These are phyloP conservation scores for Kwoniella shivajii DNA, from an alignment of 1,284 basidiomycete species.

Conservation along the genomic window DNA sequence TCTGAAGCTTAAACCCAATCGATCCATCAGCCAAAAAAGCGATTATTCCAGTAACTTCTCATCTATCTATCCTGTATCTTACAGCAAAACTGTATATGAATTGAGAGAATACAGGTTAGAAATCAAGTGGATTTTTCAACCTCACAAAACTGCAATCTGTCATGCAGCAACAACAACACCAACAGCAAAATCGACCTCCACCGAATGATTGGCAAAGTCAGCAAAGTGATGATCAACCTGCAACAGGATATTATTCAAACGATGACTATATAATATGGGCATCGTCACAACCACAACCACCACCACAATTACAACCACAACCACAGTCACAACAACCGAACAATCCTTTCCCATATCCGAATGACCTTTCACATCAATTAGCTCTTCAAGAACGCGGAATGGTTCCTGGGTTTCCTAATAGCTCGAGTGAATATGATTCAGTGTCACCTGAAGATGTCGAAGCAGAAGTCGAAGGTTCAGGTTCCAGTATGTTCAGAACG, in stretches of 20 bases:
- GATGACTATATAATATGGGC: background rate
- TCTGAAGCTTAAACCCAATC: too few relatives aligned
- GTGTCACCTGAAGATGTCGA: background rate
- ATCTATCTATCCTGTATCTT: too few relatives aligned
- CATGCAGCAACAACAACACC: constrained; percentile 1
- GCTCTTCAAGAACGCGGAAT: background rate
- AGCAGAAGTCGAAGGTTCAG: constrained; percentile 3
- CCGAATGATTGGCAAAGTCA: background rate
- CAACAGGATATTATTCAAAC: constrained; percentile 2
- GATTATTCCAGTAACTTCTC: too few relatives aligned
- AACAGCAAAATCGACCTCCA: background rate
- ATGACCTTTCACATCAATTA: too few relatives aligned
- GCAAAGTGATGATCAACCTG: background rate
- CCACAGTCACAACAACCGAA: background rate
- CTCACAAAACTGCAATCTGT: background rate
- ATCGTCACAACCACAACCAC: background rate
- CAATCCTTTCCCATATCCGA: background rate
- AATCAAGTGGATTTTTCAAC: background rate
- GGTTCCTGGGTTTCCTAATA: background rate
- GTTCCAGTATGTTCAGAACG: background rate
- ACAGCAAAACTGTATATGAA: constrained; percentile 2
- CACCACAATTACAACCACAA: background rate
- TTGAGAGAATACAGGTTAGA: background rate
- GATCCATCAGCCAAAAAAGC: too few relatives aligned
- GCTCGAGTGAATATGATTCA: background rate